These are phyloP conservation scores for Haberlea rhodopensis DNA, from an alignment of 257 asterid genomes.

Conservation along the genomic window DNA sequence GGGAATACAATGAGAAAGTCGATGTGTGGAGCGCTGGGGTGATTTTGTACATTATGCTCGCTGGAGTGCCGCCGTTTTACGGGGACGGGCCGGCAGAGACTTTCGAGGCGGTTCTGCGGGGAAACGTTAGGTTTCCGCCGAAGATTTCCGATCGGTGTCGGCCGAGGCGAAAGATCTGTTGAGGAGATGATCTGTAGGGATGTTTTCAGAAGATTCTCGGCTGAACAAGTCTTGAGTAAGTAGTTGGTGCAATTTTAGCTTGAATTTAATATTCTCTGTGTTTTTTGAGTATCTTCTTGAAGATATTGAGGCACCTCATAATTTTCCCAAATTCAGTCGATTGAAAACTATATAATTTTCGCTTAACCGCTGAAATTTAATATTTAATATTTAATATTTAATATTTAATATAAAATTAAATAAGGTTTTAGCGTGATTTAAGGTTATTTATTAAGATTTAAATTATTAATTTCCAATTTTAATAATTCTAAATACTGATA, in stretches of 20 bases:
- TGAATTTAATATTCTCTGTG: background rate
- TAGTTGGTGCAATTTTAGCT: background rate
- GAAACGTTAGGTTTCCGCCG: constrained; percentile 68
- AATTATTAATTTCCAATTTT: background rate
- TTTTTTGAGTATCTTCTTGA: background rate
- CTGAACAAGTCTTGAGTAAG: constrained; percentile 81
- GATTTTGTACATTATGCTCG: constrained; percentile 74
- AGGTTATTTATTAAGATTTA: background rate
- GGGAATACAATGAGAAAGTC: constrained; percentile 69
- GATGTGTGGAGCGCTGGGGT: constrained; percentile 94
- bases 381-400: too few relatives aligned
- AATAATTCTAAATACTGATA: background rate
- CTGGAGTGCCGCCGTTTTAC: constrained; percentile 82
- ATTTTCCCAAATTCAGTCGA: background rate
- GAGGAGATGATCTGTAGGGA: constrained; percentile 80
- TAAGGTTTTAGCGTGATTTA: too few relatives aligned
- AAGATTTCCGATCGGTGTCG: constrained; percentile 59
- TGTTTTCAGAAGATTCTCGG: constrained; percentile 53
- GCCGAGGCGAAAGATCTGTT: constrained; percentile 76
- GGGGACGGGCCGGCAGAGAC: constrained; percentile 75
- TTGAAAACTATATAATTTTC: too few relatives aligned
- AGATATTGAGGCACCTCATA: background rate
- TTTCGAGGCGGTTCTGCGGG: constrained; percentile 72
- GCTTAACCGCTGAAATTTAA: background rate
- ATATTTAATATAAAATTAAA: too few relatives aligned